Evolutionary conservation across 371 early-diverging fungal genomes (phyloP).

Genomic region (Mortierella sp.): DNA sequence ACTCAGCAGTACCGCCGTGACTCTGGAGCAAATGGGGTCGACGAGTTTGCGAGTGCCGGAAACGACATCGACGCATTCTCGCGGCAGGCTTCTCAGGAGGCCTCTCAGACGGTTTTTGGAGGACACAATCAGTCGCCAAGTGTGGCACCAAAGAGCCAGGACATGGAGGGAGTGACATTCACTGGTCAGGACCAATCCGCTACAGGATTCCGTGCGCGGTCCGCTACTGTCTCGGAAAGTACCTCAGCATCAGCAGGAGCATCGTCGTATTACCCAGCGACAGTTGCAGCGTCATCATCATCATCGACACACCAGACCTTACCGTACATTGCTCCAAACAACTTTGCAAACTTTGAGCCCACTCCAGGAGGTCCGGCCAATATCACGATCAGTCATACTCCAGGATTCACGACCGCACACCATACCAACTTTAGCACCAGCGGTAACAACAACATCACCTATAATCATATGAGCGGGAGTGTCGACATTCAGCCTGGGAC

Average conservation of each 20-base stretch:
- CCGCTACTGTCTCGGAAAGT: not conserved
- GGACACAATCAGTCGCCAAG: slow-evolving; percentile 13
- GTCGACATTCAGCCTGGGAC: slow-evolving; percentile 35
- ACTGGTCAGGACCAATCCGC: not conserved
- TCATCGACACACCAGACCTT: slow-evolving; percentile 1
- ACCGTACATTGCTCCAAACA: not conserved
- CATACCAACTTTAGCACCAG: slow-evolving; percentile 13
- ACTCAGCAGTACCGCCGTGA: slow-evolving; percentile 14
- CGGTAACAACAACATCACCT: slow-evolving; percentile 48
- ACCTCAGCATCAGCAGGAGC: not conserved
- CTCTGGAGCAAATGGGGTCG: slow-evolving; percentile 15
- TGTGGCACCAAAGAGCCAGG: not conserved
- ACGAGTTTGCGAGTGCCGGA: slow-evolving; percentile 1
- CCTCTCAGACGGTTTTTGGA: not conserved
- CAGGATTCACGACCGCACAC: slow-evolving; percentile 13
- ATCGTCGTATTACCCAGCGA: not conserved
- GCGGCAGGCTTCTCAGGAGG: slow-evolving; percentile 15
- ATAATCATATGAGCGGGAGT: slow-evolving; percentile 56
- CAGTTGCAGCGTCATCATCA: not conserved
- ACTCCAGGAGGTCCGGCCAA: not conserved
- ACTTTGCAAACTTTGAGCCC: not conserved
- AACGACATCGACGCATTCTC: not conserved
- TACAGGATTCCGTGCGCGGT: slow-evolving; percentile 2
- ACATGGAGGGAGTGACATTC: slow-evolving; percentile 38
- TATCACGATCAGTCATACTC: slow-evolving; percentile 26